Conservation (phyloP, 2,329 filamentous ascomycete genomes). For the Septoria petroselini region DNA sequence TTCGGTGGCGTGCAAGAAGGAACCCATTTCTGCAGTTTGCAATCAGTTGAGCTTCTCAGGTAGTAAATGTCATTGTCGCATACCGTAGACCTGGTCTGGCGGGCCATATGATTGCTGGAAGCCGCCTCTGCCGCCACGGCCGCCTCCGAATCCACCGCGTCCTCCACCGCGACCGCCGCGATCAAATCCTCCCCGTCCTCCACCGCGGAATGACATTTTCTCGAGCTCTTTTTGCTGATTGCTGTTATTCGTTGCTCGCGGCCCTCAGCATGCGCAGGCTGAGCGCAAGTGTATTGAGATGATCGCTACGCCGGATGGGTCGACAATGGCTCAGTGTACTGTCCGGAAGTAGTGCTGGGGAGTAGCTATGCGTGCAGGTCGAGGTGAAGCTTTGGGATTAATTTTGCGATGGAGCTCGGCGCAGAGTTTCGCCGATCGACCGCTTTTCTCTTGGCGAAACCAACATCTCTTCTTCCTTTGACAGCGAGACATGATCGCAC, state of each 20-base stretch:
- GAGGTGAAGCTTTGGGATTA: not conserved
- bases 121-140: slow-evolving; percentile 35
- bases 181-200: slow-evolving; percentile 26
- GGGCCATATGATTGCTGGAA: slow-evolving; percentile 44
- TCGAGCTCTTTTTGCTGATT: slow-evolving; percentile 3
- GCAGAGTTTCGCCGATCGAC: not conserved
- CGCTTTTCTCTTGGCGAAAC: not conserved
- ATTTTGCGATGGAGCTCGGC: not conserved
- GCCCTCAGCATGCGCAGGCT: slow-evolving; percentile 7
- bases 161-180: slow-evolving; percentile 27
- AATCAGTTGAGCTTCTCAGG: not conserved
- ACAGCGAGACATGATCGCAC: not conserved
- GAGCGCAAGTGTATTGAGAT: not conserved
- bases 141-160: slow-evolving; percentile 32
- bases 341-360: not conserved
- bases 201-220: slow-evolving; percentile 33
- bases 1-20: slow-evolving; percentile 90
- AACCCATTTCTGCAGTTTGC: slow-evolving; percentile 69
- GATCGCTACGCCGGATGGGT: not conserved
- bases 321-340: not conserved
- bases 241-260: not conserved
- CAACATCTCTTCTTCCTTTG: not conserved
- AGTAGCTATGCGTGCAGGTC: not conserved
- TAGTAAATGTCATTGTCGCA: not conserved
- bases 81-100: slow-evolving; percentile 46